Conservation (phyloP, 805 yeast species). For the Teunomyces aglyptinius region DNA sequence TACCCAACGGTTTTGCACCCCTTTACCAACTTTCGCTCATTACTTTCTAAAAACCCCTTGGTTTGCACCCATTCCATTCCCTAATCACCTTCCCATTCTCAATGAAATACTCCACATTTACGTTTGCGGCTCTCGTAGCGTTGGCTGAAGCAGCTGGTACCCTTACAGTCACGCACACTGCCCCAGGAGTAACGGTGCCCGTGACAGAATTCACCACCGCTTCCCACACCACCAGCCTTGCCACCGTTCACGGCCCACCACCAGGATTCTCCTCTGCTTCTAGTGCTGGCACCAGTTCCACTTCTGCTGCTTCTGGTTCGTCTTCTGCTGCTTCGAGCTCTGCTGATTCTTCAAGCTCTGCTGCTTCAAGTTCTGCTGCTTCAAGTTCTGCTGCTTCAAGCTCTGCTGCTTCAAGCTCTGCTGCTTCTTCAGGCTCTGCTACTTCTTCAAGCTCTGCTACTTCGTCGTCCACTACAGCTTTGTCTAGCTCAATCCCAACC, state of each 20-base stretch:
- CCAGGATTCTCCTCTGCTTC: conserved; percentile 12
- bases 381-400: conserved; percentile 5
- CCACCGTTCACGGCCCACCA: conserved; percentile 20
- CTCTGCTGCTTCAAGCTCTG: conserved; percentile 5
- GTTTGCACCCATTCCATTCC: neutral
- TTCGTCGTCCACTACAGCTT: conserved; percentile 8
- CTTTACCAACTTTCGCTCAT: neutral
- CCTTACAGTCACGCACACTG: conserved; percentile 21
- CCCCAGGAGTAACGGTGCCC: conserved; percentile 26
- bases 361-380: conserved; percentile 2
- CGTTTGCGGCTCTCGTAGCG: conserved; percentile 3
- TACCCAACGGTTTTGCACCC: neutral
- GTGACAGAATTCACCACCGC: conserved; percentile 18
- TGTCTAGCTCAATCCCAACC: conserved; percentile 9
- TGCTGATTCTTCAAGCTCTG: conserved; percentile 2
- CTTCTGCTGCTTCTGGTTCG: conserved; percentile 6
- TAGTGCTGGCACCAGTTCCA: conserved; percentile 3
- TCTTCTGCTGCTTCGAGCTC: conserved; percentile 11
- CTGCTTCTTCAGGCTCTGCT: conserved; percentile 5
- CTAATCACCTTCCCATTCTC: neutral
- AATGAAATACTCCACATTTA: neutral
- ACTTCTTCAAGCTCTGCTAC: conserved; percentile 3
- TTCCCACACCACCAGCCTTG: conserved; percentile 14
- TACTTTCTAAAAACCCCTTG: neutral
- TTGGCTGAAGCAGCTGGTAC: conserved; percentile 7